Conservation (phyloP, 352 stramenopile genomes). For the Phytophthora sojae region DNA sequence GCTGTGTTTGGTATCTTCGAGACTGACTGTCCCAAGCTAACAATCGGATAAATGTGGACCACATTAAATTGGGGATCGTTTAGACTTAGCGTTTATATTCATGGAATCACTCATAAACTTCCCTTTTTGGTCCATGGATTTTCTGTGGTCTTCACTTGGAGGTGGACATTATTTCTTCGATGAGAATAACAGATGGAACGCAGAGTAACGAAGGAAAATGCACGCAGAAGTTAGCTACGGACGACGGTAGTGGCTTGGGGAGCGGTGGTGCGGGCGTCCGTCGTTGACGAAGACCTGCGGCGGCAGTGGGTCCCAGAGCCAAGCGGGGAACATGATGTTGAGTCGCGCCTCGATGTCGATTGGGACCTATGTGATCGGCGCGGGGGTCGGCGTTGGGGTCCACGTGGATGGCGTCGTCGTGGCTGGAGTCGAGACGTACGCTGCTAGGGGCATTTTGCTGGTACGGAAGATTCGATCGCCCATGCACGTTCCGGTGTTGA, state of each 20-base stretch:
- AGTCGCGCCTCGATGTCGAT: conserved; percentile 11
- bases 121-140: not conserved
- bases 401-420: not conserved
- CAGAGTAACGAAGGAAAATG: not conserved
- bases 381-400: conserved; percentile 8
- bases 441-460: conserved; percentile 6
- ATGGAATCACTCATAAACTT: no score
- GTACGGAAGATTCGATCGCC: conserved; percentile 2
- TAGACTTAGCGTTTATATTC: no score
- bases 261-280: not conserved
- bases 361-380: not conserved
- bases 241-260: not conserved
- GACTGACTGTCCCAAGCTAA: conserved; percentile 1
- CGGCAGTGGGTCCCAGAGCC: conserved; percentile 15
- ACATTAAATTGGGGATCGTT: no score
- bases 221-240: not conserved
- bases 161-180: conserved; percentile 10
- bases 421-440: not conserved
- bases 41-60: not conserved
- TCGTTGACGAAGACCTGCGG: conserved; percentile 19
- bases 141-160: not conserved
- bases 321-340: conserved; percentile 26
- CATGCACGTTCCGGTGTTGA: conserved; percentile 17
- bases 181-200: not conserved
- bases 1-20: not conserved